Base-by-base conservation (phyloP, 2,329 filamentous ascomycete species). In the Sporothrix variecibatus region DNA sequence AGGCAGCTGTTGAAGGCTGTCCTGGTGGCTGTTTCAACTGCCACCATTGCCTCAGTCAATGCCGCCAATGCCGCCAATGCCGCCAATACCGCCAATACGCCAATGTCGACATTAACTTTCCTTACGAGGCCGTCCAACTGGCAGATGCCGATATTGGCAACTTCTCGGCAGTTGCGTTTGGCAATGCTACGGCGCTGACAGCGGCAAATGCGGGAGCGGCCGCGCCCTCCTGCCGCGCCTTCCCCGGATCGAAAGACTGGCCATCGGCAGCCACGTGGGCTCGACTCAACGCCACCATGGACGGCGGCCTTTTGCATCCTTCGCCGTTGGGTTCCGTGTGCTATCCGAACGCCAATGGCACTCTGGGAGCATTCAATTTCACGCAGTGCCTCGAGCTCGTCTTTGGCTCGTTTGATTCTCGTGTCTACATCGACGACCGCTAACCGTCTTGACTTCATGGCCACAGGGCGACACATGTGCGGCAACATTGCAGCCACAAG, bases 391-490 rank as follows among this genome's bases (percentile, higher is more conserved):
- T 77, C 17, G 76, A 76, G 43, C 75, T 83, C 34, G 65, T 80
- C 3, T 75, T 76, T 17, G 79, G 80, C 69, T 75, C 77, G 26
- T 75, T 72, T 12, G 77, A 74, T 9, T 76, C 76, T 28, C 77
- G 78, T 26, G 79, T 81, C 58, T 80, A 79, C 72, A 78, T 81
- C 70, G 77, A 82, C 56, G 78, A 82, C 81, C 79, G n/a, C 75
- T 79, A 72, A 82, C 78, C 31, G 79, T 78, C 74, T 76, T 80
- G 73, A 79, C 75, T 43, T 79, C 78, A 76, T 83, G 81, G 81
- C 79, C 78, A 6, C 79, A 82, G 78, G 82, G 82, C 49, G 79
- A 81, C 70, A 82, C 82, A 0, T 83, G 82, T 76, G 78, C 79
- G 71, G 78, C 79, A 20, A 76, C 78, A 38, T 74, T 76, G 46